phyloP scores from a whole-genome alignment of 108 stramenopile genomes.

The Nitzschia sp. region DNA sequence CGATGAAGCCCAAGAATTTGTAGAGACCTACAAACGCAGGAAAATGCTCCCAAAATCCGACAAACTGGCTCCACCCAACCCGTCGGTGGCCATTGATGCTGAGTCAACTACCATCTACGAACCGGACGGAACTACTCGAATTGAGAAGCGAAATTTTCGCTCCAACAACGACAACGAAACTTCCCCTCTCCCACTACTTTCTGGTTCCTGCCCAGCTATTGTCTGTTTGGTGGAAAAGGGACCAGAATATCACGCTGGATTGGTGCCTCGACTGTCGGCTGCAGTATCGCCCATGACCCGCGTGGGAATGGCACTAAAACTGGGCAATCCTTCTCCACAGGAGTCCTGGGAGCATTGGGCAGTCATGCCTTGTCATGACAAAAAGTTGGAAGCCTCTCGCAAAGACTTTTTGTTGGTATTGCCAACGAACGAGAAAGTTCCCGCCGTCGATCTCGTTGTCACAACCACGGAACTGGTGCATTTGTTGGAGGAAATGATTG shows the following conservation, averaged over 20 bases:
- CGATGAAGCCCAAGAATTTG: conserved; percentile 81
- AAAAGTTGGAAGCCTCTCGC: conserved; percentile 97
- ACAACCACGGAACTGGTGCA: conserved; percentile 87
- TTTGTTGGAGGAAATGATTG: conserved; percentile 53
- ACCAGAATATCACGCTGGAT: conserved; percentile 35
- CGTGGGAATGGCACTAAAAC: conserved; percentile 25
- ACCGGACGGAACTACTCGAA: conserved; percentile 37
- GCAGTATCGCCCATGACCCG: conserved; percentile 81
- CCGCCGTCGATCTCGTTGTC: conserved; percentile 93
- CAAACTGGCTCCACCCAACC: conserved; percentile 13
- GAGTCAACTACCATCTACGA: conserved; percentile 24
- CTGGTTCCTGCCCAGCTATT: conserved; percentile 95
- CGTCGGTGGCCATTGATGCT: conserved; percentile 35
- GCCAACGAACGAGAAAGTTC: conserved; percentile 1
- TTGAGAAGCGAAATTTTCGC: background rate
- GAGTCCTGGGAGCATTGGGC: conserved; percentile 48
- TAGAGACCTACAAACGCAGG: conserved; percentile 45
- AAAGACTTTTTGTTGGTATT: conserved; percentile 60
- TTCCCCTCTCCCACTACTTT: conserved; percentile 68
- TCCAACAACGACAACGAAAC: background rate
- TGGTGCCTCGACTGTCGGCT: conserved; percentile 81
- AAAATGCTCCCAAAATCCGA: conserved; percentile 12
- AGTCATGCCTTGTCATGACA: conserved; percentile 98
- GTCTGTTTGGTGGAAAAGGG: conserved; percentile 99
- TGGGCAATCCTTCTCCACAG: background rate